These are phyloP conservation scores for Candida ascalaphidarum DNA, from an alignment of 805 yeast genomes.

Conservation along the genomic window DNA sequence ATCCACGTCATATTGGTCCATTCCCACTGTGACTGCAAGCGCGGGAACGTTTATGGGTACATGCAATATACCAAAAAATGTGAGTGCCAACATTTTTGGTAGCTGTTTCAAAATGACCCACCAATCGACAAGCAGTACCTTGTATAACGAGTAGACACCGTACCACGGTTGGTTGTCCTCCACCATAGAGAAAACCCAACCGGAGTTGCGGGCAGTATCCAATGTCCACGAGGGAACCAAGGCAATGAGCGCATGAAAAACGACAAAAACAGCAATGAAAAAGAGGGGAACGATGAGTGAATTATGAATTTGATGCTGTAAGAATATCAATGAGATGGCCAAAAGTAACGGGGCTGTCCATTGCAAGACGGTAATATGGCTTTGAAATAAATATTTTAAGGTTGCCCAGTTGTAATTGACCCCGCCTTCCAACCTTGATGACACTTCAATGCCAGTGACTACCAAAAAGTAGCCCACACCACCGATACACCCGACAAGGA, in stretches of 20 bases:
- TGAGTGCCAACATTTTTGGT: constrained; percentile 92
- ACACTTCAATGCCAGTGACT: constrained; percentile 86
- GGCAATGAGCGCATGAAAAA: constrained; percentile 63
- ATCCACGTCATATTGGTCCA: constrained; percentile 84
- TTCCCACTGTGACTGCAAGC: constrained; percentile 79
- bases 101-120: constrained; percentile 52
- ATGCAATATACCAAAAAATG: constrained; percentile 91
- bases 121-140: constrained; percentile 72
- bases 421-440: constrained; percentile 73
- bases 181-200: constrained; percentile 79
- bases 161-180: constrained; percentile 80
- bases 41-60: constrained; percentile 99
- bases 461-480: constrained; percentile 94
- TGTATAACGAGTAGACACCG: constrained; percentile 66
- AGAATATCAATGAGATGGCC: constrained; percentile 48
- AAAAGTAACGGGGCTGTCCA: constrained; percentile 68
- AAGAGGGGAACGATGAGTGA: constrained; percentile 75
- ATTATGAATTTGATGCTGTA: constrained; percentile 49
- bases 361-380: constrained; percentile 19
- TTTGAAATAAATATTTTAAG: constrained; percentile 40
- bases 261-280: constrained; percentile 60
- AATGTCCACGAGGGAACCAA: constrained; percentile 60
- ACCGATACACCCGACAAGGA: constrained; percentile 93
- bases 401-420: constrained; percentile 56
- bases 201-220: constrained; percentile 52